Evolutionary conservation across 1,284 basidiomycete species (phyloP).

Genomic region (Apiotrichum laibachii): DNA sequence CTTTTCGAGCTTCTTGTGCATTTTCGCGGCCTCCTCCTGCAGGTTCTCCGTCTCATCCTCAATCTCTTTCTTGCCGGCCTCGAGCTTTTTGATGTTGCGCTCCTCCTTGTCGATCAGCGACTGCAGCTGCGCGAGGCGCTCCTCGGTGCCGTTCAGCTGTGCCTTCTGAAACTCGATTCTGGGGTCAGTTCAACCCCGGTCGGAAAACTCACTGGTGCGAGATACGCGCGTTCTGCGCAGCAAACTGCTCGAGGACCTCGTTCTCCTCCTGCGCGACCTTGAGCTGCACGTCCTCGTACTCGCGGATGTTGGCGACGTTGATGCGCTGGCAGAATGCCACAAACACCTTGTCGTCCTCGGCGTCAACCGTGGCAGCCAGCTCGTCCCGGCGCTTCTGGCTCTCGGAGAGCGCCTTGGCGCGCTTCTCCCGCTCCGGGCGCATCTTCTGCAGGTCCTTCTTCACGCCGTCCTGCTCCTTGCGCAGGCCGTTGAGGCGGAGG

Average conservation of each 20-base stretch:
- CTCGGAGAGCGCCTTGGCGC: conserved; percentile 55
- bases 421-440: conserved; percentile 65
- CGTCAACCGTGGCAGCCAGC: conserved; percentile 64
- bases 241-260: conserved; percentile 76
- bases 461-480: conserved; percentile 67
- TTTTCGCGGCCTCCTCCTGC: conserved; percentile 60
- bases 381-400: conserved; percentile 61
- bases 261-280: conserved; percentile 82
- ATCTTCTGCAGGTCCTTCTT: conserved; percentile 67
- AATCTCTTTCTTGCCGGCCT: conserved; percentile 61
- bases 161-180: conserved; percentile 77
- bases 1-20: conserved; percentile 62
- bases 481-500: conserved; percentile 35
- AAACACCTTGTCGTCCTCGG: conserved; percentile 80
- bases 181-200: background rate
- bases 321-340: conserved; percentile 76
- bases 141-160: conserved; percentile 63
- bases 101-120: conserved; percentile 60
- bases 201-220: conserved; percentile 70
- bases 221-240: conserved; percentile 82
- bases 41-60: conserved; percentile 65
- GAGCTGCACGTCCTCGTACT: conserved; percentile 91
- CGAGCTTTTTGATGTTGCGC: conserved; percentile 57
- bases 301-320: conserved; percentile 77
- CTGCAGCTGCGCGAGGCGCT: conserved; percentile 63